Evolutionary conservation across 345 rosid species (phyloP), one percentile per base, ranked within the genome.

Genomic region (Murraya koenigii): DNA sequence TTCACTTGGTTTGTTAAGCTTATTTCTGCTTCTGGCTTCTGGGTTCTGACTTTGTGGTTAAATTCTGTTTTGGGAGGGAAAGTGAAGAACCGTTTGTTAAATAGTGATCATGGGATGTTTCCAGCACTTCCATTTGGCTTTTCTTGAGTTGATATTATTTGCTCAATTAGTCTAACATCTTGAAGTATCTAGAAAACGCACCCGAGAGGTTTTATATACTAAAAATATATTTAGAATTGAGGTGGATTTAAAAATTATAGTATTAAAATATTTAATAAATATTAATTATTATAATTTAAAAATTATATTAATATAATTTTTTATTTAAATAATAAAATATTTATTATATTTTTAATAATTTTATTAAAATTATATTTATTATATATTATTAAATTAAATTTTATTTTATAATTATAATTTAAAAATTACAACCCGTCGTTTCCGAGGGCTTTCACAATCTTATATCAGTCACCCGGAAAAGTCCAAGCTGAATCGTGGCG

Each of bases 91-190:
- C 25, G 33, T 49, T 67, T 75, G 70, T 39, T 83, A 80, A 62
- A 74, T 80, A 79, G 19, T 5, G 25, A 10, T 8, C 22, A 26
- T 15, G 9, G 26, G 80, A 76, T 65, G 82, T 66, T 79, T 79
- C 82, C 71, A 72, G 85, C 33, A 54, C 70, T 52, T 75, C 19
- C 70, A 71, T 66, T 78, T 69, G 71, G 69, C 58, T 13, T 75
- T 35, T 26, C 44, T 15, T 10, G 74, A 49, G 36, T 70, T 19
- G 79, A 39, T 63, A 19, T 63, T 69, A 8, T 2, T 28, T 13
- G 23, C 61, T 44, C 13, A 9, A 32, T 44, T 13, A 19, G 39
- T 35, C 25, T 38, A 28, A 7, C 30, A 65, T 77, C 85, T 7
- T 71, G 82, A 79, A 82, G 28, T 54, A 11, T 82, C 80, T 75